Evolutionary conservation across 805 yeast genomes (phyloP).

Genomic region (Kodamaea lidongshanica): DNA sequence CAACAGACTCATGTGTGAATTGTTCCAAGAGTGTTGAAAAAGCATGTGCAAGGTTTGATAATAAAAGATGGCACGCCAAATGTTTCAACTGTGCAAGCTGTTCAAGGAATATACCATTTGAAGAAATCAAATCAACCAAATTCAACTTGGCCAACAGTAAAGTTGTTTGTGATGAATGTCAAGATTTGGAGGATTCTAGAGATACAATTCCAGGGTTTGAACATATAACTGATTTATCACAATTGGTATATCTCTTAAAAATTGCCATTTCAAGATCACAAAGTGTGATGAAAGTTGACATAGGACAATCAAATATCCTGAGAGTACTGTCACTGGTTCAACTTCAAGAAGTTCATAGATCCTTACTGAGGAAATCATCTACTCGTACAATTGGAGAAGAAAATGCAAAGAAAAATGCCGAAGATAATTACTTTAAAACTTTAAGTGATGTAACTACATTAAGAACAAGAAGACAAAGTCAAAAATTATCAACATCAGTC

Average conservation of each 20-base stretch:
- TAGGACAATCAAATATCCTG: conserved; percentile 5
- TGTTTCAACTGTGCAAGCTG: conserved; percentile 71
- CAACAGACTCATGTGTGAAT: conserved; percentile 68
- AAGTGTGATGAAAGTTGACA: conserved; percentile 44
- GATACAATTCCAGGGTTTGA: conserved; percentile 51
- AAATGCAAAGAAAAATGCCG: conserved; percentile 11
- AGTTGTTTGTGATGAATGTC: conserved; percentile 61
- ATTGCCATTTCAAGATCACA: conserved; percentile 77
- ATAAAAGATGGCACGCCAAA: conserved; percentile 72
- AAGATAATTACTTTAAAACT: conserved; percentile 60
- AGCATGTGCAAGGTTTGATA: conserved; percentile 57
- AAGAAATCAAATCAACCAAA: conserved; percentile 42
- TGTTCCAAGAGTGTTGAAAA: conserved; percentile 82
- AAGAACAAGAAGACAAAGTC: conserved; percentile 66
- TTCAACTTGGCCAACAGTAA: conserved; percentile 29
- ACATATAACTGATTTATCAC: conserved; percentile 61
- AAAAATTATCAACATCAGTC: conserved; percentile 46
- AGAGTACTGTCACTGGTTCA: conserved; percentile 1
- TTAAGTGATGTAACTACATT: conserved; percentile 70
- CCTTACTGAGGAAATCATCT: no score
- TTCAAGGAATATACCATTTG: conserved; percentile 21
- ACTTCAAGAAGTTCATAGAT: conserved; percentile 1
- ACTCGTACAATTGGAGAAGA: no score
- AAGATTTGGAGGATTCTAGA: conserved; percentile 30
- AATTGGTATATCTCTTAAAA: conserved; percentile 68